Conservation (phyloP, 2,329 filamentous ascomycete genomes). For the Gnomoniopsis smithogilvyi region DNA sequence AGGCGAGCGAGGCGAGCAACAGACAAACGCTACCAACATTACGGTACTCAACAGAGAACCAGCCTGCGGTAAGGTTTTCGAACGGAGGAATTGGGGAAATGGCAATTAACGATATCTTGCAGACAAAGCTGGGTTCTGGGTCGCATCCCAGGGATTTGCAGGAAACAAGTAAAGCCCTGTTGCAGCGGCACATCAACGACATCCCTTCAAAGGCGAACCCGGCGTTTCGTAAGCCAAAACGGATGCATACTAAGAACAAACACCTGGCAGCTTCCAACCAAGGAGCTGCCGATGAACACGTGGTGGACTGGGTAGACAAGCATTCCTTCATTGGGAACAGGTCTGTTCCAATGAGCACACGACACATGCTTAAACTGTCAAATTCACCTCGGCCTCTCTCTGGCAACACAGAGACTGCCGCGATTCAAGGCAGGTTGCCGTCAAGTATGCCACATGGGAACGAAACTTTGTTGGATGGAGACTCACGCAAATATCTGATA, state of each 20-base stretch:
- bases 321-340: not conserved
- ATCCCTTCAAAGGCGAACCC: constrained; percentile 1
- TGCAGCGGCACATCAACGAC: constrained; percentile 2
- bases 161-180: not conserved
- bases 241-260: constrained; percentile 3
- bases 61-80: no score
- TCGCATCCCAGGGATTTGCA: not conserved
- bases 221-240: constrained; percentile 7
- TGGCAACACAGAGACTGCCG: not conserved
- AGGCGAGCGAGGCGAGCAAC: not conserved
- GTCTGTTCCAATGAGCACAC: not conserved
- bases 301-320: not conserved
- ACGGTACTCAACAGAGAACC: not conserved
- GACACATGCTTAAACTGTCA: not conserved
- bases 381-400: not conserved
- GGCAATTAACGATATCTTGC: constrained; percentile 1
- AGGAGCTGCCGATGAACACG: not conserved
- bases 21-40: not conserved
- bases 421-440: not conserved
- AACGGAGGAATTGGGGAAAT: not conserved
- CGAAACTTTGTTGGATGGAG: constrained; percentile 1
- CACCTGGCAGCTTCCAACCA: not conserved
- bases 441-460: not conserved
- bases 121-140: not conserved
- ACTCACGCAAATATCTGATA: constrained; percentile 20